Percentiles rank a stretch among this genome's conserved stretches.
Evolutionary conservation across 2,329 filamentous ascomycete species (phyloP).

Genomic region (Stachybotrys chartarum): DNA sequence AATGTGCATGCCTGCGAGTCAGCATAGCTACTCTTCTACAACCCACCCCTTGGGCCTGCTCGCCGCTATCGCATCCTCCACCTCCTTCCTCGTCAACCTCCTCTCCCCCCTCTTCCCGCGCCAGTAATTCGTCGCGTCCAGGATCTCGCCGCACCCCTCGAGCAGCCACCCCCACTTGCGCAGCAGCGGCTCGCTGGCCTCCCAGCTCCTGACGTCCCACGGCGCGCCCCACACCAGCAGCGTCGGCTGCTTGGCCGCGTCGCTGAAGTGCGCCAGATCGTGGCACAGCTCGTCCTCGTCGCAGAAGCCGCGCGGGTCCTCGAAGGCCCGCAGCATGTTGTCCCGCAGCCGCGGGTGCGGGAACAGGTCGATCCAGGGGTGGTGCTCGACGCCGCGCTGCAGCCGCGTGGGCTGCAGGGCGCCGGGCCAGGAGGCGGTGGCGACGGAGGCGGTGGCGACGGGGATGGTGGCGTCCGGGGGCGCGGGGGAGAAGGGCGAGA

Average conservation of each 20-base stretch:
- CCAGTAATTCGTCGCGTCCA: not conserved
- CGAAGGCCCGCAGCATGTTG: slow-evolving; percentile 16
- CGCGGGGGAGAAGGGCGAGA: not conserved
- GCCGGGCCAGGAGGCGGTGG: not conserved
- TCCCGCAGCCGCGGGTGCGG: slow-evolving; percentile 24
- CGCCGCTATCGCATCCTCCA: not conserved
- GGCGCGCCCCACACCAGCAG: not conserved
- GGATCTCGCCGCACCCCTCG: not conserved
- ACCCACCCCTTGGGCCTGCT: not conserved
- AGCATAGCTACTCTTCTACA: not conserved
- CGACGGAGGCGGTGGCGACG: not conserved
- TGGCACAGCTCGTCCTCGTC: slow-evolving; percentile 15
- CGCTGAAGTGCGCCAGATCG: slow-evolving; percentile 1
- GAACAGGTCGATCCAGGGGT: slow-evolving; percentile 28
- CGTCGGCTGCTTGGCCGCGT: not conserved
- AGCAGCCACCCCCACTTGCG: slow-evolving; percentile 1
- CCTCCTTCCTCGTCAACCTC: not conserved
- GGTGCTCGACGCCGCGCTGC: slow-evolving; percentile 12
- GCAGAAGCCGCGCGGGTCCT: slow-evolving; percentile 1
- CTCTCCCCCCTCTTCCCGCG: not conserved
- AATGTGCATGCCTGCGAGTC: too few species aligned
- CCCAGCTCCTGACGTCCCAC: not conserved
- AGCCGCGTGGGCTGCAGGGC: not conserved
- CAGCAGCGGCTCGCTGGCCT: not conserved
- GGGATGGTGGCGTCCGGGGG: not conserved